Conservation (phyloP, 2,329 filamentous ascomycete genomes). For the Juglanconis sp. region DNA sequence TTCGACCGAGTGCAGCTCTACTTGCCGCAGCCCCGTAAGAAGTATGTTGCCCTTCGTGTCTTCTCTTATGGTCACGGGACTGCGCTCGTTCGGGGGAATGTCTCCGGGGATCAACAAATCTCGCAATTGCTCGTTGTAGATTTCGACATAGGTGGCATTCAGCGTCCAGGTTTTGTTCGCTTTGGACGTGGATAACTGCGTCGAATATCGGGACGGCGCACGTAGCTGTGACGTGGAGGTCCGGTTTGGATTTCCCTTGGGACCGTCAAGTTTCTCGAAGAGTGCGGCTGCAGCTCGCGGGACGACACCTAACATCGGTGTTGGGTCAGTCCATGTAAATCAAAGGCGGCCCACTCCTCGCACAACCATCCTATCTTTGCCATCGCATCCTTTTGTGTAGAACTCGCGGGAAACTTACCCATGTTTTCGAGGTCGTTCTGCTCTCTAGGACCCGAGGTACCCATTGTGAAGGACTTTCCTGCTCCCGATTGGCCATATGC, state of each 20-base stretch:
- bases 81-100: constrained; percentile 66
- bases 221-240: constrained; percentile 74
- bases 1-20: constrained; percentile 86
- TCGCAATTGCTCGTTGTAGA: constrained; percentile 94
- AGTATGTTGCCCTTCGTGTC: constrained; percentile 93
- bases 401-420: constrained; percentile 57
- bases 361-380: not conserved
- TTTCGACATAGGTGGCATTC: constrained; percentile 92
- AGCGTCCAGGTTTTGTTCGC: constrained; percentile 81
- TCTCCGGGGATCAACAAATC: constrained; percentile 82
- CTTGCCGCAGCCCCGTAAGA: constrained; percentile 82
- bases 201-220: constrained; percentile 75
- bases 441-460: constrained; percentile 81
- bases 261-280: constrained; percentile 79
- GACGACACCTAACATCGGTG: constrained; percentile 69
- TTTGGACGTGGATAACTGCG: constrained; percentile 42
- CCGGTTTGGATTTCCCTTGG: constrained; percentile 46
- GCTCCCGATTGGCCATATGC: constrained; percentile 97
- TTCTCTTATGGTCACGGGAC: constrained; percentile 85
- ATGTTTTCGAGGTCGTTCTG: constrained; percentile 68
- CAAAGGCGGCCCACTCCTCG: not conserved
- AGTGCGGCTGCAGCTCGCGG: constrained; percentile 82
- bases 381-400: not conserved
- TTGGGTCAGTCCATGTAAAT: constrained; percentile 16
- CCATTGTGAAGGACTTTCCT: constrained; percentile 99